Base-by-base conservation (phyloP, 805 yeast genomes). In the Hanseniaspora mollemarum region DNA sequence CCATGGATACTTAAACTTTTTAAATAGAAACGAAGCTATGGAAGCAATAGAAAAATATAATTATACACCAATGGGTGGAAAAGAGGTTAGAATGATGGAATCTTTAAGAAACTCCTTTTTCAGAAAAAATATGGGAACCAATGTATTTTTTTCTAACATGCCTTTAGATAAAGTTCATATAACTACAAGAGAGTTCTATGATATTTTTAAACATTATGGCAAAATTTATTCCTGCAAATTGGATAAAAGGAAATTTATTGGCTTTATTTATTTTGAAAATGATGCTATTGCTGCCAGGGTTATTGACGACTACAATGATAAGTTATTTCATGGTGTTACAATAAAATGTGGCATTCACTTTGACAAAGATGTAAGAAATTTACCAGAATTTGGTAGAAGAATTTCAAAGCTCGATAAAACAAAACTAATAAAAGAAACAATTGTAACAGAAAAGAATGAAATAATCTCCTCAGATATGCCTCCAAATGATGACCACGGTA, bases 1-100 rank as follows among this genome's bases (percentile, higher is more conserved):
- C 2, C 81, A 83, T 63, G 92, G 87, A 0, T 83, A 82, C 60
- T 78, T 82, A 18, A 81, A 83, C 52, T 81, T 80, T 60, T 63
- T 65, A 7, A 64, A 62, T 4, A 68, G 69, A 40, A 58, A 63
- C 9, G 81, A 76, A 49, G 86, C 86, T 0, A 71, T 70, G 35
- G 49, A 53, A 31, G 87, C 85, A 2, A 67, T 76, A 43, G 79
- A 75, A 43, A 71, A 74, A 9, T 71, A 80, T 64, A 82, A 79
- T 60, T 76, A 74, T 56, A 67, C 68, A 3, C 57, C 57, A 0
- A 56, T 76, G 0, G 54, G 60, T 24, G 66, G 63, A 13, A 66
- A 67, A 22, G 81, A 75, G 53, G 67, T 76, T 19, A 65, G 80
- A 58, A 75, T 77, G 21, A 74, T 76, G 80, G 77, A 76, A 3